A percentile compares a stretch with the other conserved stretches of the same genome.
Evolutionary conservation across 345 rosid genomes (phyloP).

Genomic region (Arabis hirsuta): DNA sequence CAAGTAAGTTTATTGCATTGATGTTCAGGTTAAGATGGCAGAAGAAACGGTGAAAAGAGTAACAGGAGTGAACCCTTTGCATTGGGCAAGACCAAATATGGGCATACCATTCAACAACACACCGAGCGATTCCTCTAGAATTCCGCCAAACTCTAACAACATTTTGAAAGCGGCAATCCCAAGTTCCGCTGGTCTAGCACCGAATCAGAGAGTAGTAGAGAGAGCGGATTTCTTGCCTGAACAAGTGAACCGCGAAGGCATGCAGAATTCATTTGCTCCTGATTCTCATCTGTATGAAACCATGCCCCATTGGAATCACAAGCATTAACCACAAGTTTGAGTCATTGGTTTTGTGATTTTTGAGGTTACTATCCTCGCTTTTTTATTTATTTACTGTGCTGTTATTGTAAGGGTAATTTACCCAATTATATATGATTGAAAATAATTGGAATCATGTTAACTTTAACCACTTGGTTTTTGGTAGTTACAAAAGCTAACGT

Average conservation of each 20-base stretch:
- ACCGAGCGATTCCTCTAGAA: constrained; percentile 32
- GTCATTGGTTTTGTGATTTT: constrained; percentile 33
- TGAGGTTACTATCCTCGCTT: not conserved
- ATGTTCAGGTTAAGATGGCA: constrained; percentile 90
- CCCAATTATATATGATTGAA: constrained; percentile 27
- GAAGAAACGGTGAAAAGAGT: constrained; percentile 92
- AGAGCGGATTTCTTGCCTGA: constrained; percentile 12
- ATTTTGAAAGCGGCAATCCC: constrained; percentile 22
- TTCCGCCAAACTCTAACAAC: constrained; percentile 24
- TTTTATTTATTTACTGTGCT: not conserved
- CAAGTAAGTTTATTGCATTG: constrained; percentile 18
- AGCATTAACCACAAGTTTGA: constrained; percentile 27
- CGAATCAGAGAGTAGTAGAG: constrained; percentile 39
- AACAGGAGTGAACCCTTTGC: constrained; percentile 78
- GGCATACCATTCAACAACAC: constrained; percentile 45
- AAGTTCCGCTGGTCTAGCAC: constrained; percentile 15
- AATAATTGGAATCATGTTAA: constrained; percentile 15
- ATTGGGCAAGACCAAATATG: constrained; percentile 58
- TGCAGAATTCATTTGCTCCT: constrained; percentile 26
- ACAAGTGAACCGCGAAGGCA: constrained; percentile 32
- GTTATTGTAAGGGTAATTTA: constrained; percentile 10
- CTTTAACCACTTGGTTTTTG: not conserved
- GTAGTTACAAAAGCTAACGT: not conserved
- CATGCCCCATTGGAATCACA: constrained; percentile 42
- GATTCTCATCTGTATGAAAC: constrained; percentile 31